Evolutionary conservation across 164 flowering plant genomes (phyloP).

Genomic region (Vitis rotundifolia): DNA sequence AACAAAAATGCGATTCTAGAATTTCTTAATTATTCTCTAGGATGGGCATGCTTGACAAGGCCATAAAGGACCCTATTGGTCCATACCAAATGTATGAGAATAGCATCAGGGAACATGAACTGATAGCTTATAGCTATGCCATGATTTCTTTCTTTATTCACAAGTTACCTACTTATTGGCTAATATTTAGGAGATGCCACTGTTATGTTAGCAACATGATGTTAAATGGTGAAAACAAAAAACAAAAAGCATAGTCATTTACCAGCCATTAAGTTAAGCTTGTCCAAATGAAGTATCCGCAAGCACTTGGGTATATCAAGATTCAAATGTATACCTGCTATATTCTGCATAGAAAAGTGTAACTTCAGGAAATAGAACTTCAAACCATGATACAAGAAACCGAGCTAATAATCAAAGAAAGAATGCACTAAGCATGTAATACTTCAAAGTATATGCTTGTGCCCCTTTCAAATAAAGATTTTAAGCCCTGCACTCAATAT

Average conservation of each 20-base stretch:
- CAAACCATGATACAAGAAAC: not conserved
- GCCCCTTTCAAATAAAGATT: no score
- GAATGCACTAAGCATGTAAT: not conserved
- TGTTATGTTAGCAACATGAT: no score
- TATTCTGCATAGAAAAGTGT: slow-evolving; percentile 50
- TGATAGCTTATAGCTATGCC: not conserved
- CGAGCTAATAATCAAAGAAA: no score
- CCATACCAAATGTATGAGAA: not conserved
- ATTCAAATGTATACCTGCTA: slow-evolving; percentile 65
- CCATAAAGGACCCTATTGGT: not conserved
- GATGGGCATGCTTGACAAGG: not conserved
- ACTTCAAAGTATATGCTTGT: no score
- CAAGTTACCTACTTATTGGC: no score
- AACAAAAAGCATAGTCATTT: slow-evolving; percentile 1
- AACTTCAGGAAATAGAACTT: slow-evolving; percentile 19
- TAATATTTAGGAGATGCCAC: no score
- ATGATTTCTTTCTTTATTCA: no score
- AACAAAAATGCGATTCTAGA: not conserved
- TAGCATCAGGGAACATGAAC: not conserved
- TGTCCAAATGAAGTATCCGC: slow-evolving; percentile 60
- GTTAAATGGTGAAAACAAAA: not conserved
- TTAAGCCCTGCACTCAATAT: no score
- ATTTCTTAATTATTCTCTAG: not conserved
- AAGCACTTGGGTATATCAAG: slow-evolving; percentile 70
- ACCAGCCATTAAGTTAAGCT: slow-evolving; percentile 67